phyloP scores from a whole-genome alignment of 1,284 basidiomycete genomes.

The Agaricales sp. region DNA sequence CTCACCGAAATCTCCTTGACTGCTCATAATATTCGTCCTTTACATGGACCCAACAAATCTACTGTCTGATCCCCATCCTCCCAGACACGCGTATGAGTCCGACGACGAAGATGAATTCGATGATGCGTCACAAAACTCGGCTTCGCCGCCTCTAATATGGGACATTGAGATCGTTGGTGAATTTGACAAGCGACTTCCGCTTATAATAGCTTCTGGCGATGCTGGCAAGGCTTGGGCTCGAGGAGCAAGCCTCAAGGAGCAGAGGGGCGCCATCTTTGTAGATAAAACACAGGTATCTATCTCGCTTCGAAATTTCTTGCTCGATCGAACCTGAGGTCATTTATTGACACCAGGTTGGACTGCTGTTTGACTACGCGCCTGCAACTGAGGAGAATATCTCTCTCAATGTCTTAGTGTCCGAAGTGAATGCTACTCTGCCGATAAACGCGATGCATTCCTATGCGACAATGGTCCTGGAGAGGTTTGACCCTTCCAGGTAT shows the following conservation, averaged over 20 bases:
- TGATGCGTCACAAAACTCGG: constrained; percentile 25
- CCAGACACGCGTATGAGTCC: constrained; percentile 54
- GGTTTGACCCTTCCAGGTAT: constrained; percentile 39
- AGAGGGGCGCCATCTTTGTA: constrained; percentile 33
- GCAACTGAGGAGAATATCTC: constrained; percentile 38
- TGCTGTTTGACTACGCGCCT: constrained; percentile 26
- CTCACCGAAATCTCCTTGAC: too few relatives aligned
- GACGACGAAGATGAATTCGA: constrained; percentile 59
- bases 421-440: constrained; percentile 38
- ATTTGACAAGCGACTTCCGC: constrained; percentile 16
- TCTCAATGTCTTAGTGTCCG: constrained; percentile 41
- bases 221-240: constrained; percentile 40
- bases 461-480: constrained; percentile 28
- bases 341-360: constrained; percentile 50
- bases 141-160: constrained; percentile 13
- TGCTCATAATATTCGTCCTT: too few relatives aligned
- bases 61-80: constrained; percentile 41
- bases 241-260: constrained; percentile 40
- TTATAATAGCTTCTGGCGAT: constrained; percentile 37
- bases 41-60: constrained; percentile 23
- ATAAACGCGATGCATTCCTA: constrained; percentile 41
- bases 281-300: constrained; percentile 36
- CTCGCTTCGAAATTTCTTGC: too few relatives aligned
- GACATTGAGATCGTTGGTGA: constrained; percentile 30
- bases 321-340: too few relatives aligned